These are phyloP conservation scores for Penicillium fimorum DNA, from an alignment of 495 filamentous ascomycete species.

Conservation along the genomic window DNA sequence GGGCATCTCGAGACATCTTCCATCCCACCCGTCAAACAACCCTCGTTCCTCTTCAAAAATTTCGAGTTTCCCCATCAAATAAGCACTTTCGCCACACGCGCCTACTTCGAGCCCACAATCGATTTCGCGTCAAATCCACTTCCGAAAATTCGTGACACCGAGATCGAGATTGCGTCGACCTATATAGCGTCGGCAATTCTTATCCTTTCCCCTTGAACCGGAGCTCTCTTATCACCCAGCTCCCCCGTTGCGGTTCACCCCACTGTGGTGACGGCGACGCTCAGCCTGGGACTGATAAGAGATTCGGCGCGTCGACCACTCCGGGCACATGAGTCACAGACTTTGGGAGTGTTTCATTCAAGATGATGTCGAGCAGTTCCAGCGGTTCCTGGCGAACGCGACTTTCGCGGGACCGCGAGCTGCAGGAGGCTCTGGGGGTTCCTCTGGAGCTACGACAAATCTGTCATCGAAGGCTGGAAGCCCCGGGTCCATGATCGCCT, in stretches of 20 bases:
- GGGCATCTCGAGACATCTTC: neutral
- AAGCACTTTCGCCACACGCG: slow-evolving; percentile 22
- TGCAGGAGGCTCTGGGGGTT: slow-evolving; percentile 30
- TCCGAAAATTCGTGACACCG: slow-evolving; percentile 2
- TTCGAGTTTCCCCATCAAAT: neutral
- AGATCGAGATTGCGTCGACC: slow-evolving; percentile 17
- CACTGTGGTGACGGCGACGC: slow-evolving; percentile 77
- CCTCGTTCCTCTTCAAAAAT: neutral
- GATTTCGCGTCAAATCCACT: slow-evolving; percentile 16
- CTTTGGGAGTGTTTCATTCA: slow-evolving; percentile 95
- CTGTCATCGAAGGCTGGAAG: slow-evolving; percentile 45
- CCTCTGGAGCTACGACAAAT: slow-evolving; percentile 17
- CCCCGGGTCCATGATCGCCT: slow-evolving; percentile 44
- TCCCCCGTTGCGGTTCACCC: slow-evolving; percentile 81
- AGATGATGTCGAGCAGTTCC: slow-evolving; percentile 92
- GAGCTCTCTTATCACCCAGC: slow-evolving; percentile 47
- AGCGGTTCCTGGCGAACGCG: slow-evolving; percentile 71
- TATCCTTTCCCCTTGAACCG: slow-evolving; percentile 16
- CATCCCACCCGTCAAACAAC: neutral
- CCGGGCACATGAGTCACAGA: slow-evolving; percentile 86
- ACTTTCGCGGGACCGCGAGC: slow-evolving; percentile 40
- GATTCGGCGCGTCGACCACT: slow-evolving; percentile 42
- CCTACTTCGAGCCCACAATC: slow-evolving; percentile 21
- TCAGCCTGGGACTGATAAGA: slow-evolving; percentile 63
- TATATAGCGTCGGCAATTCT: slow-evolving; percentile 13